Conservation (phyloP, 2,329 filamentous ascomycete genomes). For the Arthrobotrys sphaeroides region DNA sequence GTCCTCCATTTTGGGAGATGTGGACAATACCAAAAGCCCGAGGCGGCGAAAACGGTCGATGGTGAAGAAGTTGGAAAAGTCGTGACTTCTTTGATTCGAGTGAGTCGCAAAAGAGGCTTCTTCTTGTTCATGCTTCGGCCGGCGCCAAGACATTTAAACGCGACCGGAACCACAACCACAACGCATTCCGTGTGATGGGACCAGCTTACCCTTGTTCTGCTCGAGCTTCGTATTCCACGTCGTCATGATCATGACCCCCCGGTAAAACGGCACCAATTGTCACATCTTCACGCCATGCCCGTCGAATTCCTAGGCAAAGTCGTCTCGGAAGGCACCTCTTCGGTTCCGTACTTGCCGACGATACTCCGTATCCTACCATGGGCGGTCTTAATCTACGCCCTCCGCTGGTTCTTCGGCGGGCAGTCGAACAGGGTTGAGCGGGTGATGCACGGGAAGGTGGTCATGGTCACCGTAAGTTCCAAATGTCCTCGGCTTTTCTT, state of each 20-base stretch:
- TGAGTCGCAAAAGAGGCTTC: slow-evolving; percentile 4
- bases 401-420: slow-evolving; percentile 83
- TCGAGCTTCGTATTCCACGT: slow-evolving; percentile 1
- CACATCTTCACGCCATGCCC: slow-evolving; percentile 65
- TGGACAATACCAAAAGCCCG: too few relatives aligned
- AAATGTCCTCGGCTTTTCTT: background rate
- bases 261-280: background rate
- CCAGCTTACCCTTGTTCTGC: background rate
- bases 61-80: background rate
- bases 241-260: background rate
- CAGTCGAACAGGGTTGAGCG: slow-evolving; percentile 78
- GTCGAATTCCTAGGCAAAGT: slow-evolving; percentile 69
- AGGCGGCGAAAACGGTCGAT: slow-evolving; percentile 10
- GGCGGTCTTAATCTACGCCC: slow-evolving; percentile 65
- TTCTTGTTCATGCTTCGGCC: background rate
- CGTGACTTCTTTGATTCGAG: background rate
- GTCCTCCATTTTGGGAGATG: slow-evolving; percentile 71
- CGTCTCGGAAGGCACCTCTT: slow-evolving; percentile 66
- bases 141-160: slow-evolving; percentile 33
- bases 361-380: slow-evolving; percentile 67
- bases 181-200: slow-evolving; percentile 5
- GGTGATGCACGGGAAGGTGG: slow-evolving; percentile 89
- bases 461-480: slow-evolving; percentile 80
- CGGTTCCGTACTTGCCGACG: slow-evolving; percentile 67
- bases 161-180: slow-evolving; percentile 36